Conservation (phyloP, 129 eudicot genomes). For the Pseudognaphalium luteoalbum region DNA sequence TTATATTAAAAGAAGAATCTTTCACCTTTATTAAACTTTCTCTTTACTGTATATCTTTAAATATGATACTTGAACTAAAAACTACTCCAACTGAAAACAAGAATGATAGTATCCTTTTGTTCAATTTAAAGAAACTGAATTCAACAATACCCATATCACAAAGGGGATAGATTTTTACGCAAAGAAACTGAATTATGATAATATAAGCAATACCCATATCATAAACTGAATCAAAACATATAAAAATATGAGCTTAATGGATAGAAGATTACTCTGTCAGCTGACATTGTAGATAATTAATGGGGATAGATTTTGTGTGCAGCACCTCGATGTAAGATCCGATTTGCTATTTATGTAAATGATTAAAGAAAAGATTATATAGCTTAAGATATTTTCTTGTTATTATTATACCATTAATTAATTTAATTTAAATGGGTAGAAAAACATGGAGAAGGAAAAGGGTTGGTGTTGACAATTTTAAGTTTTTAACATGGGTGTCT, state of each 20-base stretch:
- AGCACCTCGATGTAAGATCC: neutral
- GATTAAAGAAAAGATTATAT: neutral
- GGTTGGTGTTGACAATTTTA: neutral
- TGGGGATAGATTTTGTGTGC: too few species aligned
- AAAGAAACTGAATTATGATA: neutral
- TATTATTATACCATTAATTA: too few species aligned
- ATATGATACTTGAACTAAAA: neutral
- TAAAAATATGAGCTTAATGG: neutral
- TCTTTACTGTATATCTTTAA: slow-evolving; percentile 28
- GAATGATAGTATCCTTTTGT: too few species aligned
- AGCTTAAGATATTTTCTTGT: neutral
- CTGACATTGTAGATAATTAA: neutral
- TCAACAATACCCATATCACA: too few species aligned
- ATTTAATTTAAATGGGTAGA: too few species aligned
- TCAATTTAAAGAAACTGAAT: neutral
- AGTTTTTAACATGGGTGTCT: neutral
- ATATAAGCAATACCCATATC: neutral
- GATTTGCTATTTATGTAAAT: neutral
- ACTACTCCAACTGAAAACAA: neutral
- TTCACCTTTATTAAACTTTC: slow-evolving; percentile 9
- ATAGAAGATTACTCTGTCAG: neutral
- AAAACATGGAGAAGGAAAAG: too few species aligned
- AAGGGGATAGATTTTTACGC: neutral
- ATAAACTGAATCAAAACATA: neutral
- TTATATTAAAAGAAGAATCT: neutral